Base-by-base conservation (phyloP, 441 rosid genomes). In the Pelargonium australe region DNA sequence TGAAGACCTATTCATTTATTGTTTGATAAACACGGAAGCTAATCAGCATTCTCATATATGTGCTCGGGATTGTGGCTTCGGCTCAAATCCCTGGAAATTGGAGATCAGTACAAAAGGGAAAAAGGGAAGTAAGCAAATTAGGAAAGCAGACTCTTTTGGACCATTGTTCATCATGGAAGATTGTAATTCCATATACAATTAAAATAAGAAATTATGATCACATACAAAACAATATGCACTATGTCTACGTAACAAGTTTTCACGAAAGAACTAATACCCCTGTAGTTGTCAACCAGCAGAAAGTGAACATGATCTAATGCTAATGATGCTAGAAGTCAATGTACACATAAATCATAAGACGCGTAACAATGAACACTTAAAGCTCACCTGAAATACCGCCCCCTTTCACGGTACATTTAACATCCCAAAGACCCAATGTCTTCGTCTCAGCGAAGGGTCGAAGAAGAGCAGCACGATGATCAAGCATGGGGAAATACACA, bases 361-460 rank as follows among this genome's bases (percentile, higher is more conserved):
- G 2, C 3, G 12, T 3, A 17, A 1, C 3, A 7, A 57, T 17
- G 62, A 53, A 53, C 4, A 65, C 17, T 40, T 43, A 12, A 63
- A 70, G 47, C 81, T 83, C 73, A 89, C 99, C 97, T 69, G 97
- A 76, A 67, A 82, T 79, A 51, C 99, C 97, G 60, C 99, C 97
- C 45, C 99, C 99, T 83, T 88, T 84, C 58, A 94, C 99, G 17
- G 96, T 89, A 75, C 92, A 91, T 34, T 76, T 78, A 8, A 91
- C 75, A 75, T 94, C 92, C 98, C 97, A 93, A 67, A 82, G 87
- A 40, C 98, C 98, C 80, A 91, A 83, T 58, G 97, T 91, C 83
- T 94, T 89, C n/a, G 96, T 89, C 81, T 94, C 97, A 2, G 89
- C 76, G 74, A 91, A 87, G 16, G 98, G 98, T 53, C 92, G 88